phyloP scores from a whole-genome alignment of 2,329 filamentous ascomycete genomes.

The Exophiala phaeomuriformis region DNA sequence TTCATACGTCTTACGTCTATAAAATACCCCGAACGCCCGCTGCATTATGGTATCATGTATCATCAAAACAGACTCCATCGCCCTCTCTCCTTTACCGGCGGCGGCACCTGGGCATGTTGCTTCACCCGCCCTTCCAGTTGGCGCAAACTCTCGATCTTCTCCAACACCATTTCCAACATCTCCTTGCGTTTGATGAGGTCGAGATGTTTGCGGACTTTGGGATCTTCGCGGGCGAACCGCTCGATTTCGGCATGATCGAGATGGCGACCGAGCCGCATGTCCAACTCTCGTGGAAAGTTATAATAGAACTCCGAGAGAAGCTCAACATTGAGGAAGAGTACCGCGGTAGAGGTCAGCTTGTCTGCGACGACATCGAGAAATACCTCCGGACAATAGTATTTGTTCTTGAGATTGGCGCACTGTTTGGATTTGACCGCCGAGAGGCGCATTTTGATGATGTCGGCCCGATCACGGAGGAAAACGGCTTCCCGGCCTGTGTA shows the following conservation, averaged over 20 bases:
- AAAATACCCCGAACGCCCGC: constrained; percentile 12
- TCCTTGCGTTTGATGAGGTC: constrained; percentile 91
- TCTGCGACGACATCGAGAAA: constrained; percentile 96
- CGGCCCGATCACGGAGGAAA: constrained; percentile 85
- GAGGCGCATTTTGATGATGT: constrained; percentile 84
- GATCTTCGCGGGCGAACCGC: constrained; percentile 84
- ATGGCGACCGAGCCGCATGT: constrained; percentile 74
- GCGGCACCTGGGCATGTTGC: constrained; percentile 28
- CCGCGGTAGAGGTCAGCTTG: constrained; percentile 88
- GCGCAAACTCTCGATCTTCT: constrained; percentile 88
- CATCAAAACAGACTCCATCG: constrained; percentile 41
- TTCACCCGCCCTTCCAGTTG: constrained; percentile 72
- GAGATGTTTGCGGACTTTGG: constrained; percentile 78
- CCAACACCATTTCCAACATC: constrained; percentile 80
- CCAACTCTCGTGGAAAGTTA: constrained; percentile 88
- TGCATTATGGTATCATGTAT: constrained; percentile 21
- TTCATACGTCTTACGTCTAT: constrained; percentile 11
- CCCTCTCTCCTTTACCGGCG: constrained; percentile 32
- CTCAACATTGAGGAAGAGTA: constrained; percentile 95
- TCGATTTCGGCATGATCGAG: constrained; percentile 75
- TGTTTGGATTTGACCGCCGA: constrained; percentile 83
- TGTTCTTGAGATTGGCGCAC: constrained; percentile 75
- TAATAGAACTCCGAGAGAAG: constrained; percentile 96
- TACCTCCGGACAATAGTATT: constrained; percentile 93
- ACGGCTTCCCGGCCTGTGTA: constrained; percentile 74